phyloP scores from a whole-genome alignment of 2,329 filamentous ascomycete genomes.

The Nothopassalora personata region DNA sequence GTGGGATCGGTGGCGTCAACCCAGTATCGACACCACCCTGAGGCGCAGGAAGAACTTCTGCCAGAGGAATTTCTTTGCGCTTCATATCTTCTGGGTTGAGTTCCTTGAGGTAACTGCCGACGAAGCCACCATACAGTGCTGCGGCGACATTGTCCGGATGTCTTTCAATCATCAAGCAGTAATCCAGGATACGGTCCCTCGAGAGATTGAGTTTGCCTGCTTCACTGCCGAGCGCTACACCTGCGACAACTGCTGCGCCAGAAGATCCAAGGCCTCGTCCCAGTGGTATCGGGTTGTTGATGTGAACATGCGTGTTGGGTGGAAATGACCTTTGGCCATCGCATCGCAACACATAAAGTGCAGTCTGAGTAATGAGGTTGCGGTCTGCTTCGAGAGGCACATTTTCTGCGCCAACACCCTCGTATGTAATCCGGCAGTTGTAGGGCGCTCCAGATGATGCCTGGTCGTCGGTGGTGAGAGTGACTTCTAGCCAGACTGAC shows the following conservation, averaged over 20 bases:
- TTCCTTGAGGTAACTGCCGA: constrained; percentile 93
- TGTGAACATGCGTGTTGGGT: constrained; percentile 79
- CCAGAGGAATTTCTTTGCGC: constrained; percentile 86
- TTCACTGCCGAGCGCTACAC: constrained; percentile 87
- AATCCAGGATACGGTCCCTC: constrained; percentile 83
- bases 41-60: constrained; percentile 84
- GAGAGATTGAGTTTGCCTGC: constrained; percentile 73
- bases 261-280: constrained; percentile 92
- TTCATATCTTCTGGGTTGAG: constrained; percentile 83
- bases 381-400: constrained; percentile 78
- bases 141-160: constrained; percentile 95
- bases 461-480: constrained; percentile 66
- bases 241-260: constrained; percentile 89
- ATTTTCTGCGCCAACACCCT: constrained; percentile 71
- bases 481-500: constrained; percentile 86
- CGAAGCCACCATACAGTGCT: constrained; percentile 90
- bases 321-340: constrained; percentile 83
- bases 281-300: constrained; percentile 91
- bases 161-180: constrained; percentile 91
- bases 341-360: constrained; percentile 90
- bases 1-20: constrained; percentile 78
- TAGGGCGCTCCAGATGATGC: constrained; percentile 56
- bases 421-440: constrained; percentile 88
- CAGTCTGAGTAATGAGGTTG: constrained; percentile 91
- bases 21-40: constrained; percentile 90